These are phyloP conservation scores for Patellaria atrata DNA, from an alignment of 495 filamentous ascomycete genomes.

Conservation along the genomic window DNA sequence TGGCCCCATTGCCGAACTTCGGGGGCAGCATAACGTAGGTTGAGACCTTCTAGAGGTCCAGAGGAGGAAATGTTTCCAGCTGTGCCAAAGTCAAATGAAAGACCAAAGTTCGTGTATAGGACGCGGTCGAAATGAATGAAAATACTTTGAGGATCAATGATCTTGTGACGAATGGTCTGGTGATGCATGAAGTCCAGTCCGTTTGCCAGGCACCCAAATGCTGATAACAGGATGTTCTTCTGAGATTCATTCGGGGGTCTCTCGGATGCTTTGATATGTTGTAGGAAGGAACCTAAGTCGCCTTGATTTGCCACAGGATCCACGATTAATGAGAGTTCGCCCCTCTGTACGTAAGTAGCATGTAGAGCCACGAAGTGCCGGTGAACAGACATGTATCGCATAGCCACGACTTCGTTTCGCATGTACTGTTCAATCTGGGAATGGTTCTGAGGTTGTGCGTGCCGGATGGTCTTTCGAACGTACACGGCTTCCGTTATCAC, in stretches of 20 bases:
- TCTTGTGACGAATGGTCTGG: conserved; percentile 10
- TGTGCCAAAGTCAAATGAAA: conserved; percentile 4
- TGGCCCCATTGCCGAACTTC: conserved; percentile 5
- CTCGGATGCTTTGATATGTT: not conserved
- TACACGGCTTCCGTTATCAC: conserved; percentile 3
- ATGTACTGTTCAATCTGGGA: conserved; percentile 1
- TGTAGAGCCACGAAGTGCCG: conserved; percentile 11
- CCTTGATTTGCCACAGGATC: conserved; percentile 10
- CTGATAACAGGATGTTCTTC: not conserved
- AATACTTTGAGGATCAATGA: conserved; percentile 13
- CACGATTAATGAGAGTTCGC: conserved; percentile 9
- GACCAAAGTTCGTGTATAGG: conserved; percentile 13
- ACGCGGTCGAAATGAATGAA: conserved; percentile 4
- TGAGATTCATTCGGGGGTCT: no score
- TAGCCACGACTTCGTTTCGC: conserved; percentile 5
- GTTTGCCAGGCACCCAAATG: conserved; percentile 9
- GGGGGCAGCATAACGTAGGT: conserved; percentile 6
- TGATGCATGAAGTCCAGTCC: conserved; percentile 11
- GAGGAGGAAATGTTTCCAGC: conserved; percentile 1
- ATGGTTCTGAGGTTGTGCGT: not conserved
- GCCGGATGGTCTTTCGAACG: conserved; percentile 9
- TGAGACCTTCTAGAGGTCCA: not conserved
- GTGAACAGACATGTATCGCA: conserved; percentile 5
- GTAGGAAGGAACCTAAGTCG: conserved; percentile 8
- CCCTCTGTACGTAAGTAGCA: conserved; percentile 7